Evolutionary conservation across 1,284 basidiomycete genomes (phyloP).

Genomic region (Pseudozyma thailandica): DNA sequence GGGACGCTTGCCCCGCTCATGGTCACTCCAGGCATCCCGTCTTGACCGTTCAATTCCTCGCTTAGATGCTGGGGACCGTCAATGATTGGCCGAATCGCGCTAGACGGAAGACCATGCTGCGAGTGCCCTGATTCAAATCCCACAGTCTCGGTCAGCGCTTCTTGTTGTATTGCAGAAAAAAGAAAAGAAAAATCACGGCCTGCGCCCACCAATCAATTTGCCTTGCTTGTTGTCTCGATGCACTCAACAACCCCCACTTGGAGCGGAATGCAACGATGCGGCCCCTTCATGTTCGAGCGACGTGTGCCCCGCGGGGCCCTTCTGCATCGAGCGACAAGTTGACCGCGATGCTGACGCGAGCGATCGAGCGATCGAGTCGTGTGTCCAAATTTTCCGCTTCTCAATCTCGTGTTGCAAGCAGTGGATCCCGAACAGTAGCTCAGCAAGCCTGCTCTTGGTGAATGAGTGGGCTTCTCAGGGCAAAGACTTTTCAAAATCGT

Average conservation of each 20-base stretch:
- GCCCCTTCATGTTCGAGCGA: not conserved
- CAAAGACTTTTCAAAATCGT: too few species aligned
- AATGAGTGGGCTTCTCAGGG: too few species aligned
- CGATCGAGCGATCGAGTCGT: not conserved
- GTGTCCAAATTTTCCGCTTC: too few species aligned
- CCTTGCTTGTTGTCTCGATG: not conserved
- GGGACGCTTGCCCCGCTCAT: not conserved
- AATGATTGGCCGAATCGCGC: conserved; percentile 1
- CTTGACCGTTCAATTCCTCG: not conserved
- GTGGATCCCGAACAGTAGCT: too few species aligned
- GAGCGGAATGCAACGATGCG: too few species aligned
- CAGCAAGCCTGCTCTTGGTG: too few species aligned
- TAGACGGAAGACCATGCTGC: not conserved
- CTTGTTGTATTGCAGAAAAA: too few species aligned
- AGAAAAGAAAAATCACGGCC: too few species aligned
- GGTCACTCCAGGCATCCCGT: not conserved
- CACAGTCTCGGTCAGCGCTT: too few species aligned
- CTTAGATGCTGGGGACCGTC: not conserved
- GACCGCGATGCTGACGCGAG: conserved; percentile 1
- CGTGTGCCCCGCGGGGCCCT: not conserved
- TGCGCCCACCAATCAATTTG: not conserved
- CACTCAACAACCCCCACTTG: not conserved
- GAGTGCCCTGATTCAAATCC: too few species aligned
- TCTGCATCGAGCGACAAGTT: not conserved
- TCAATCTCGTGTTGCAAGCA: too few species aligned